phyloP scores from a whole-genome alignment of 2,329 filamentous ascomycete species.

The Colletotrichum gloeosporioides region DNA sequence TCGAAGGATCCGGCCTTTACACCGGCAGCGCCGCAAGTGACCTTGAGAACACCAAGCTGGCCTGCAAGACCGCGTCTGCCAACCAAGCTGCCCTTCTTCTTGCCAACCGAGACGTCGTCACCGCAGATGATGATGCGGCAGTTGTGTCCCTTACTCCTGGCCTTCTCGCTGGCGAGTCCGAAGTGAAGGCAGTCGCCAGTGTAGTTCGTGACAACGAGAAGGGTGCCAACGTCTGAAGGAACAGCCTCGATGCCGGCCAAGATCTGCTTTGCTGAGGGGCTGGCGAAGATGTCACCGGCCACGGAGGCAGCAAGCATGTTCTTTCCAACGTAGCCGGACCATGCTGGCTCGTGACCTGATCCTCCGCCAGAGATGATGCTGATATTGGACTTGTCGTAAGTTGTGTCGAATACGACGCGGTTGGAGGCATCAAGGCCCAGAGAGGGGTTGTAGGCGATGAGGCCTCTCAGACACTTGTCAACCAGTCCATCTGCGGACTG shows the following conservation, averaged over 20 bases:
- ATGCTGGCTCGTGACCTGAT: slow-evolving; percentile 66
- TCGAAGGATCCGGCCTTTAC: slow-evolving; percentile 50
- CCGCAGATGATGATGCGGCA: slow-evolving; percentile 66
- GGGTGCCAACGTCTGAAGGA: slow-evolving; percentile 59
- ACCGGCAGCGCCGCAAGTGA: slow-evolving; percentile 57
- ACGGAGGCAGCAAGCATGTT: slow-evolving; percentile 68
- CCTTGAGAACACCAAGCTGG: slow-evolving; percentile 64
- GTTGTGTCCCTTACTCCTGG: slow-evolving; percentile 56
- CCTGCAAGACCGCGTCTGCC: slow-evolving; percentile 67
- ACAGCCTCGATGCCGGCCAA: slow-evolving; percentile 61
- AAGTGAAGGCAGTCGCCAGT: slow-evolving; percentile 70
- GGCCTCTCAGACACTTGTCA: slow-evolving; percentile 54
- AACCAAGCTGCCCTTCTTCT: slow-evolving; percentile 57
- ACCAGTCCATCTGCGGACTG: slow-evolving; percentile 58
- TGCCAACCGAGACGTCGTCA: slow-evolving; percentile 69
- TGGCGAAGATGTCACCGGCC: slow-evolving; percentile 68
- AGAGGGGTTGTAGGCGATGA: slow-evolving; percentile 58
- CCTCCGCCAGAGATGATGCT: slow-evolving; percentile 60
- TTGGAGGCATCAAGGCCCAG: slow-evolving; percentile 56
- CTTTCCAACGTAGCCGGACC: slow-evolving; percentile 66
- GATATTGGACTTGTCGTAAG: slow-evolving; percentile 48
- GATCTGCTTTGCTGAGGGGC: slow-evolving; percentile 68
- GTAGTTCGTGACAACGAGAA: slow-evolving; percentile 70
- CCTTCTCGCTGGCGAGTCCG: slow-evolving; percentile 64
- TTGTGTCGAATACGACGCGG: slow-evolving; percentile 55